Evolutionary conservation across 352 stramenopile genomes (phyloP), one percentile per base, ranked within the genome.

Genomic region (Globisporangium spinosum): DNA sequence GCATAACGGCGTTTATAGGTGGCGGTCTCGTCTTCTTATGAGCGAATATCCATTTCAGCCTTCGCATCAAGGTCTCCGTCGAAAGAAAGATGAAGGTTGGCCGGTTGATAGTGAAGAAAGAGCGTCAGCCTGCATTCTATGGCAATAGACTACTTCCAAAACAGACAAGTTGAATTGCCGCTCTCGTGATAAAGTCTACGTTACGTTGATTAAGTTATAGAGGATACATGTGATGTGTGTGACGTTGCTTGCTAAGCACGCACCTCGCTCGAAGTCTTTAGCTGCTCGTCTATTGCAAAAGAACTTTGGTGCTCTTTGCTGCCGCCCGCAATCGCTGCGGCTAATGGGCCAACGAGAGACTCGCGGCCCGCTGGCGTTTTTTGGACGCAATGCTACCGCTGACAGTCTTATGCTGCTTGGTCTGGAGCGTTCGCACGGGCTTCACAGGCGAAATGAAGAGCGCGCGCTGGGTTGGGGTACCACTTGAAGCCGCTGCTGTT

Each of bases 341-440:
- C 38, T 63, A 69, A 15, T 63, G 38, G n/a, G 56, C 56, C 10
- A 69, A 23, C 5, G 64, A 63, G 23, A 69, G 32, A 51, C 64
- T 69, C 22, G 64, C 55, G 8, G 64, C 29, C 1, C 64, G 64
- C 25, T 58, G 38, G n/a, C 64, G 64, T 51, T 69, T 69, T 55
- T 64, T 69, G 53, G 64, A 38, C 23, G 10, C 12, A 15, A 20
- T 20, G 58, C 9, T 53, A 22, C 32, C 27, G 3, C 38, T 62
- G 2, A 20, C 15, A 12, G 12, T 38, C 17, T 3, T n/a, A 20
- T 43, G 56, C 29, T 51, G 49, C 51, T 55, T 67, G 22, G 27
- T 25, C 27, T 40, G 34, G 54, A 60, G 27, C 54, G 17, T 23
- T 10, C 27, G 27, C 22, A 25, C 17, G 3, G 29, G 22, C 27